These are phyloP conservation scores for Vicia sativa DNA, from an alignment of 306 rosid species.

Conservation along the genomic window DNA sequence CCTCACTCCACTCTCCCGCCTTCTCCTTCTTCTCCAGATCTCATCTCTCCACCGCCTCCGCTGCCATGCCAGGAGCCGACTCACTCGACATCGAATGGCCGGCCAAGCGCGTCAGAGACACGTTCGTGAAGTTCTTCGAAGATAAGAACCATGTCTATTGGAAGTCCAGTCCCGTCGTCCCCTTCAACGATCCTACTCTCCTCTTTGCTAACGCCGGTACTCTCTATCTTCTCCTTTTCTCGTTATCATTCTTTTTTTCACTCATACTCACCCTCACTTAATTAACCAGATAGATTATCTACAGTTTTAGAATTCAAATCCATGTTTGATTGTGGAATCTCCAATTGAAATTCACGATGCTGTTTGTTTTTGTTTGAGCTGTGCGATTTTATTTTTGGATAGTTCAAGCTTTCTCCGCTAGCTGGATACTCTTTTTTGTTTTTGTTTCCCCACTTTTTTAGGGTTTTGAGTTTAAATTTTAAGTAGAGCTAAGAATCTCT, in stretches of 20 bases:
- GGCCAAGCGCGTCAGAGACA: conserved; percentile 51
- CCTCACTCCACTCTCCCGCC: not conserved
- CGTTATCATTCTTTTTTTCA: not conserved
- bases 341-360: not conserved
- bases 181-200: conserved; percentile 85
- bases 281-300: not conserved
- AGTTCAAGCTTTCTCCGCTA: not conserved
- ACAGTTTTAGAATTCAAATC: not conserved
- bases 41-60: not conserved
- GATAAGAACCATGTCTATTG: conserved; percentile 58
- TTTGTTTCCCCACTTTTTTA: not conserved
- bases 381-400: not conserved
- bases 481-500: not conserved
- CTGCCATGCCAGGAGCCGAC: conserved; percentile 43
- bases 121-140: conserved; percentile 54
- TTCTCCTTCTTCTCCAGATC: conserved; percentile 20
- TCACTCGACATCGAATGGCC: conserved; percentile 40
- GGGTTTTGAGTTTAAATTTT: not conserved
- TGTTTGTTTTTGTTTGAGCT: not conserved
- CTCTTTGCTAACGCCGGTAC: conserved; percentile 91
- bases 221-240: not conserved
- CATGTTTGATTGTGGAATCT: not conserved
- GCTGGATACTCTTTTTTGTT: not conserved
- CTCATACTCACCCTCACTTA: not conserved
- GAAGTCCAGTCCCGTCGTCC: conserved; percentile 91